These are phyloP conservation scores for Penicillium subrubescens DNA, from an alignment of 495 filamentous ascomycete species.

Conservation along the genomic window DNA sequence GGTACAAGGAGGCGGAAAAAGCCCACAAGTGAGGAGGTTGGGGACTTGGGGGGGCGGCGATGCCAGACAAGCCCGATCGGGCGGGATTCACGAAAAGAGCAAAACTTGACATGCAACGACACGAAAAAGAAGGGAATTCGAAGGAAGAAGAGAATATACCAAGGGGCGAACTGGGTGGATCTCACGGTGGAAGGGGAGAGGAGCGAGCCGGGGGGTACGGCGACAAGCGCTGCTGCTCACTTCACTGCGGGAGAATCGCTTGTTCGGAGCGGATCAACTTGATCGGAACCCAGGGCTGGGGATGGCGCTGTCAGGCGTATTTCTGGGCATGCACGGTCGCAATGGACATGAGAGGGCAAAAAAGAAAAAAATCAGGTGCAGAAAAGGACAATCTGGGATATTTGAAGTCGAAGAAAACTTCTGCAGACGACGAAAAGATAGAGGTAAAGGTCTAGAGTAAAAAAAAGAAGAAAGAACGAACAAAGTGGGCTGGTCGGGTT, in stretches of 20 bases:
- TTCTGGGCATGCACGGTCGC: slow-evolving; percentile 42
- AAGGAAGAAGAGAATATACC: slow-evolving; percentile 19
- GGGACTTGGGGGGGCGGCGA: slow-evolving; percentile 20
- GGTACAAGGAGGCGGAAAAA: slow-evolving; percentile 36
- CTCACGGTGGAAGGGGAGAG: slow-evolving; percentile 34
- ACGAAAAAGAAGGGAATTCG: slow-evolving; percentile 11
- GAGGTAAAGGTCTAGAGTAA: not conserved
- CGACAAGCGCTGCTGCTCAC: slow-evolving; percentile 28
- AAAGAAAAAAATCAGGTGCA: not conserved
- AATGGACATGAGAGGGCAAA: not conserved
- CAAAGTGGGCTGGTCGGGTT: slow-evolving; percentile 7
- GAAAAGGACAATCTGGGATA: not conserved
- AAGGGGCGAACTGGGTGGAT: slow-evolving; percentile 27
- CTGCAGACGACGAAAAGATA: not conserved
- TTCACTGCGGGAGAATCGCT: slow-evolving; percentile 45
- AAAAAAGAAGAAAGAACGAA: slow-evolving; percentile 4
- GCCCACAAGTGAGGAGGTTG: slow-evolving; percentile 35
- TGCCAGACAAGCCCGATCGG: slow-evolving; percentile 30
- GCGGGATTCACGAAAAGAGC: slow-evolving; percentile 17
- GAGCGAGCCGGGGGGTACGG: slow-evolving; percentile 37
- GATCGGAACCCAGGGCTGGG: slow-evolving; percentile 39
- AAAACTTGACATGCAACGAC: slow-evolving; percentile 12
- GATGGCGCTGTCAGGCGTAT: slow-evolving; percentile 44
- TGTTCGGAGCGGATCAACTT: slow-evolving; percentile 50
- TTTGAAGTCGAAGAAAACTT: not conserved